A percentile compares a stretch with the other conserved stretches of the same genome.
phyloP scores from a whole-genome alignment of 495 filamentous ascomycete species.

The Aspergillus olivimuriae region DNA sequence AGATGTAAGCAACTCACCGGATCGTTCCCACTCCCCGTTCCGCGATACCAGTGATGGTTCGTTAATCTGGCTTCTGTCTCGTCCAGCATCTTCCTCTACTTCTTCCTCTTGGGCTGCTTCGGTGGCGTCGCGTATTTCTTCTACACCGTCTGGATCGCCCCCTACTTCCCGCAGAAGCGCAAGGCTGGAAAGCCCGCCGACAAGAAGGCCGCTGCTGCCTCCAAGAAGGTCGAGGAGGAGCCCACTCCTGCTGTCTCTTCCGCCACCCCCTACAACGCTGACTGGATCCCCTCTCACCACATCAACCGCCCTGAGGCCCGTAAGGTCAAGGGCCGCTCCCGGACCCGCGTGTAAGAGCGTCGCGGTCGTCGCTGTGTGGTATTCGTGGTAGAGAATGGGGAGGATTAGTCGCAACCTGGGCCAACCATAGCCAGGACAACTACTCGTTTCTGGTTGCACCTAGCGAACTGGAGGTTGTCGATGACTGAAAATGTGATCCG shows the following conservation, averaged over 20 bases:
- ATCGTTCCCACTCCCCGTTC: neutral
- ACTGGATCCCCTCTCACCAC: slow-evolving; percentile 92
- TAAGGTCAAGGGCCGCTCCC: slow-evolving; percentile 64
- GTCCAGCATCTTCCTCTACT: slow-evolving; percentile 98
- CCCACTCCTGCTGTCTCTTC: slow-evolving; percentile 59
- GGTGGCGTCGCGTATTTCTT: slow-evolving; percentile 84
- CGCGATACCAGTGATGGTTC: slow-evolving; percentile 1
- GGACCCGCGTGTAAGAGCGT: slow-evolving; percentile 38
- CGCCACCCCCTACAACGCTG: slow-evolving; percentile 80
- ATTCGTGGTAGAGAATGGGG: slow-evolving; percentile 5
- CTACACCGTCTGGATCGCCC: slow-evolving; percentile 94
- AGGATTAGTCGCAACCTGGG: too few species aligned
- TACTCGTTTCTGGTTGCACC: slow-evolving; percentile 3
- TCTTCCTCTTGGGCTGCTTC: slow-evolving; percentile 76
- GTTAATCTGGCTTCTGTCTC: slow-evolving; percentile 19
- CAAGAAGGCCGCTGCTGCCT: slow-evolving; percentile 47
- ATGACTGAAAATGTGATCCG: slow-evolving; percentile 27
- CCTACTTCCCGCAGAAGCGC: slow-evolving; percentile 91
- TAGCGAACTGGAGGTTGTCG: slow-evolving; percentile 6
- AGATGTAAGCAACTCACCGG: slow-evolving; percentile 74
- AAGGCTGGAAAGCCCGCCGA: slow-evolving; percentile 58
- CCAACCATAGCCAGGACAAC: too few species aligned
- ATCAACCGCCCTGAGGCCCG: slow-evolving; percentile 79
- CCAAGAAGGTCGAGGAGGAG: slow-evolving; percentile 64
- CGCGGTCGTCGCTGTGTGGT: neutral